Evolutionary conservation across 2,329 filamentous ascomycete species (phyloP).

Genomic region (Aspergillus sp.): DNA sequence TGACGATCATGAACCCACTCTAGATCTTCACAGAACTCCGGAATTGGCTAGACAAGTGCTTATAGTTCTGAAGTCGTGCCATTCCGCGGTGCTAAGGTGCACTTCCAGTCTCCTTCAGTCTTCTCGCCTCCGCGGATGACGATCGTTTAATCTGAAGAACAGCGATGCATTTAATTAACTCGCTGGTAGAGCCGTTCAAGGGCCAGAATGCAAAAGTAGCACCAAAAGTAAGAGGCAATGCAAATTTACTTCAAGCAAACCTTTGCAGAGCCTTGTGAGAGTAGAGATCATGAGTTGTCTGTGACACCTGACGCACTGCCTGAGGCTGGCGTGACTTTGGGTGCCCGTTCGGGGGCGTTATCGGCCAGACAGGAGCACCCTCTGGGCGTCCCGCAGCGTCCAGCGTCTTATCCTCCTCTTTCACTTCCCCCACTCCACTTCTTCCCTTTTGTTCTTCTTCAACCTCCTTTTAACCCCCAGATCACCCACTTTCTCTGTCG

Average conservation of each 20-base stretch:
- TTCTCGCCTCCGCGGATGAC: neutral
- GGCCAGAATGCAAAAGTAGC: neutral
- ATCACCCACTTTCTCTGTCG: neutral
- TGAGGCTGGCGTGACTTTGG: constrained; percentile 7
- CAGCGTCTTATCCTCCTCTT: neutral
- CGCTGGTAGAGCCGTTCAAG: neutral
- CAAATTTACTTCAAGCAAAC: neutral
- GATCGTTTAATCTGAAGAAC: neutral
- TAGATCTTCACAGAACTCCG: neutral
- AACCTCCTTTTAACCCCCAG: constrained; percentile 1
- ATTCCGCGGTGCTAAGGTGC: neutral
- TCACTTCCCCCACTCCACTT: neutral
- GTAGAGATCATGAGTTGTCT: neutral
- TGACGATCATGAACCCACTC: neutral
- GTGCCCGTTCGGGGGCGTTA: constrained; percentile 1
- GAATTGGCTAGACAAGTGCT: neutral
- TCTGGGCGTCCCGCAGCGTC: neutral
- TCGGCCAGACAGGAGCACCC: constrained; percentile 3
- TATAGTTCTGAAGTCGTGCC: neutral
- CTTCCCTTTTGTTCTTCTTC: neutral
- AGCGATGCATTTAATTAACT: neutral
- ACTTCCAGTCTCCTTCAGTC: no score
- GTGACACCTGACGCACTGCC: neutral
- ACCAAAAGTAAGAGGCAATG: neutral
- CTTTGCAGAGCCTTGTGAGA: neutral